Conservation (phyloP, 2,329 filamentous ascomycete genomes). For the Aschersonia sp. region DNA sequence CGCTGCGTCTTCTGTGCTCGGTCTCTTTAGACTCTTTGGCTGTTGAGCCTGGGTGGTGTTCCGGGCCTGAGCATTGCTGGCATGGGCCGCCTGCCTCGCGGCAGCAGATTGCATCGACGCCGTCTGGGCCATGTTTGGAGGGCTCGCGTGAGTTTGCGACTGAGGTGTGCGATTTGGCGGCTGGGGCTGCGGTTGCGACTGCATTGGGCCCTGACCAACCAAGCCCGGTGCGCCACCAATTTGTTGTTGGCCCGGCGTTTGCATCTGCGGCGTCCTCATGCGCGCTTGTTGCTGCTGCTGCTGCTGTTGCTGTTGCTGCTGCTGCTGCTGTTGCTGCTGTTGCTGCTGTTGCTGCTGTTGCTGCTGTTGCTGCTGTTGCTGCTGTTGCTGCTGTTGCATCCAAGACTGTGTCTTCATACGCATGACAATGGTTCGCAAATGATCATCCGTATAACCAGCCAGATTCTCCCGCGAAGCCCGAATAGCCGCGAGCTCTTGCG, state of each 20-base stretch:
- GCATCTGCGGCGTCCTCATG: conserved; percentile 8
- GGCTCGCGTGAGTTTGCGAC: conserved; percentile 20
- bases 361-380: conserved; percentile 14
- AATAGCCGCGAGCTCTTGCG: conserved; percentile 18
- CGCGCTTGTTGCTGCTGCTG: conserved; percentile 14
- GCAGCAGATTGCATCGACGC: conserved; percentile 13
- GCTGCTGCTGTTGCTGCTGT: conserved; percentile 9
- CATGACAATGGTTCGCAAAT: conserved; percentile 16
- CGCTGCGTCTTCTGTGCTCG: conserved; percentile 29
- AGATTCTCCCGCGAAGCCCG: conserved; percentile 12
- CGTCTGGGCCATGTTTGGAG: conserved; percentile 29
- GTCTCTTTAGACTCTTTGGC: conserved; percentile 34
- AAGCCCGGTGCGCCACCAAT: conserved; percentile 1
- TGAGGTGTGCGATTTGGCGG: conserved; percentile 26
- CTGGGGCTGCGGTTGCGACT: conserved; percentile 35
- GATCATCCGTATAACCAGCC: conserved; percentile 14
- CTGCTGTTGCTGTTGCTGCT: conserved; percentile 10
- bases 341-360: conserved; percentile 10
- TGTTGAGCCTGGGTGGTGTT: conserved; percentile 10
- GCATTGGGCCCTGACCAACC: conserved; percentile 7
- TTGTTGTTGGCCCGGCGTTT: conserved; percentile 8
- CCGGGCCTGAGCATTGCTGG: conserved; percentile 11
- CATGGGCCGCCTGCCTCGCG: conserved; percentile 9
- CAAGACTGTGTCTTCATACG: conserved; percentile 18
- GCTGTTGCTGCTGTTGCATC: conserved; percentile 12